Evolutionary conservation across 805 yeast genomes (phyloP).

Genomic region (Sungouiella thailandica): DNA sequence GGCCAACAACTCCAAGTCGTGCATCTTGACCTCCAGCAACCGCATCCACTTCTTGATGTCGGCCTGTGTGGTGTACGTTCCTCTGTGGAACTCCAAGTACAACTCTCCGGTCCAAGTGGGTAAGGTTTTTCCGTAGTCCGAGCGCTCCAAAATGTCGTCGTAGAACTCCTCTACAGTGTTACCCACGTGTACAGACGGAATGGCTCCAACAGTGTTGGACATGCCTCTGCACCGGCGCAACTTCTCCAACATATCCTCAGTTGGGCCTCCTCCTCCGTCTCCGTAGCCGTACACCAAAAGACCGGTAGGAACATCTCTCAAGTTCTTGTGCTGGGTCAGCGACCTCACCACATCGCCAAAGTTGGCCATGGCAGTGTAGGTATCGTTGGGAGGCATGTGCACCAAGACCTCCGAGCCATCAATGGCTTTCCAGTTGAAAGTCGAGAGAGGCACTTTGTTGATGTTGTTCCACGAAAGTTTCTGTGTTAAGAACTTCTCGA

Average conservation of each 20-base stretch:
- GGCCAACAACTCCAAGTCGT: slow-evolving; percentile 82
- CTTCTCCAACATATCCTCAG: slow-evolving; percentile 88
- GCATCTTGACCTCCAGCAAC: slow-evolving; percentile 65
- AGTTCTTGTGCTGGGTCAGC: slow-evolving; percentile 73
- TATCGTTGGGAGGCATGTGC: slow-evolving; percentile 97
- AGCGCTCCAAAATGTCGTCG: slow-evolving; percentile 53
- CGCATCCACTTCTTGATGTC: slow-evolving; percentile 79
- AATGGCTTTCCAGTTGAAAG: slow-evolving; percentile 93
- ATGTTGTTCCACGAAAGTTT: slow-evolving; percentile 96
- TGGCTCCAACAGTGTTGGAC: slow-evolving; percentile 69
- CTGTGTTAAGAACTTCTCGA: slow-evolving; percentile 83
- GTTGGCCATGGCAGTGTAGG: slow-evolving; percentile 89
- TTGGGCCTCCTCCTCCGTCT: slow-evolving; percentile 99
- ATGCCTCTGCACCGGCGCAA: slow-evolving; percentile 87
- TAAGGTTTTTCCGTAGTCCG: slow-evolving; percentile 60
- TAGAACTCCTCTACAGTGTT: slow-evolving; percentile 77
- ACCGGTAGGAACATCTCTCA: slow-evolving; percentile 75
- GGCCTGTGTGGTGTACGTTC: slow-evolving; percentile 95
- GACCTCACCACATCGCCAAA: slow-evolving; percentile 90
- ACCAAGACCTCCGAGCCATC: slow-evolving; percentile 92
- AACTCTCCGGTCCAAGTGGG: slow-evolving; percentile 94
- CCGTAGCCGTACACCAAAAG: slow-evolving; percentile 86
- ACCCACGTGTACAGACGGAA: slow-evolving; percentile 82
- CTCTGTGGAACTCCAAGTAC: slow-evolving; percentile 92
- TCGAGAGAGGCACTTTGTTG: slow-evolving; percentile 80